phyloP scores from a whole-genome alignment of 495 filamentous ascomycete genomes.

The Neurospora sp. region DNA sequence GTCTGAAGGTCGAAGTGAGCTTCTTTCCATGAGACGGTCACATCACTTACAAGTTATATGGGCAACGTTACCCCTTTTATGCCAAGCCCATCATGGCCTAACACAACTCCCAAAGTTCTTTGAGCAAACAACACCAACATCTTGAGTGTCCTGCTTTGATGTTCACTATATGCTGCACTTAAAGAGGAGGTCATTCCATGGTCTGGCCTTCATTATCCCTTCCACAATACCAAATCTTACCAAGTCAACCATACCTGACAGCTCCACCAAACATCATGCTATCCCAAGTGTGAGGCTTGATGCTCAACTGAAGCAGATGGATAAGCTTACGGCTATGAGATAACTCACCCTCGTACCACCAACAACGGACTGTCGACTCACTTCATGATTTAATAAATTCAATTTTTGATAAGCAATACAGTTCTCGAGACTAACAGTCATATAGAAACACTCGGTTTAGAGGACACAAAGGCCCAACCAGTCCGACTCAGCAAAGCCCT shows the following conservation, averaged over 20 bases:
- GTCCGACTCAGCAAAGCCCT: constrained; percentile 13
- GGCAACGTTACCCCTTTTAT: neutral
- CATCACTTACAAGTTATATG: neutral
- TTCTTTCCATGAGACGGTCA: neutral
- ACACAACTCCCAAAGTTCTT: neutral
- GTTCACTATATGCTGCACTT: neutral
- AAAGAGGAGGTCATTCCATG: neutral
- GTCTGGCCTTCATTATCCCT: neutral
- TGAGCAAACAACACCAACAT: neutral
- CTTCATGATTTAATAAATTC: neutral
- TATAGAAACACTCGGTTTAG: constrained; percentile 25
- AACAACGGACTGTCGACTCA: neutral
- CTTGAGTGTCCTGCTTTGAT: neutral
- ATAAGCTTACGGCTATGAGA: neutral
- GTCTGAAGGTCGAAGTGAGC: neutral
- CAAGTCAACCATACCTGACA: neutral
- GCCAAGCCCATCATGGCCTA: neutral
- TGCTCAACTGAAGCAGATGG: neutral
- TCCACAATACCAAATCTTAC: neutral
- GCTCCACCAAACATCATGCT: neutral
- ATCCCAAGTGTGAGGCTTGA: neutral
- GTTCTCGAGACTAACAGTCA: neutral
- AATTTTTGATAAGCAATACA: neutral
- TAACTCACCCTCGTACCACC: neutral
- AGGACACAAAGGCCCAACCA: constrained; percentile 19